phyloP scores from a whole-genome alignment of 352 stramenopile genomes.

The Pythium myriotylum region DNA sequence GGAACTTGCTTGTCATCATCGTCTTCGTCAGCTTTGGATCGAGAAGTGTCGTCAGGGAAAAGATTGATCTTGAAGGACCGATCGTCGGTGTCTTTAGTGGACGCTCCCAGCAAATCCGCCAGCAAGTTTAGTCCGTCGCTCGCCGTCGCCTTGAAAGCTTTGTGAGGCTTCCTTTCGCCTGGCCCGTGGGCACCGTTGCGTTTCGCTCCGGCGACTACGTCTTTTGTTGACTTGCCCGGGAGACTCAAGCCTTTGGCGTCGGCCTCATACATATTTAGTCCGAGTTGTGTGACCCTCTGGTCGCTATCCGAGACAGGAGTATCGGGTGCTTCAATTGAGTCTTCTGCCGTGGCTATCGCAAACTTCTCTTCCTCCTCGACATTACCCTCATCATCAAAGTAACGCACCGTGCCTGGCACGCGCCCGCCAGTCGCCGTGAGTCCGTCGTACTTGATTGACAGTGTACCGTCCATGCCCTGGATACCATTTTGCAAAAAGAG shows the following conservation, averaged over 20 bases:
- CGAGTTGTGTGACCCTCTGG: conserved; percentile 58
- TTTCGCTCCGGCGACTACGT: conserved; percentile 72
- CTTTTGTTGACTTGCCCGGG: conserved; percentile 40
- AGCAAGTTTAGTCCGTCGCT: conserved; percentile 85
- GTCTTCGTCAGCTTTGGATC: conserved; percentile 49
- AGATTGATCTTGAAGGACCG: conserved; percentile 79
- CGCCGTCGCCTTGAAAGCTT: conserved; percentile 78
- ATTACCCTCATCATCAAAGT: conserved; percentile 65
- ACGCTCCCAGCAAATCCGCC: conserved; percentile 74
- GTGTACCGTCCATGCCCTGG: conserved; percentile 81
- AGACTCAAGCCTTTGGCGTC: conserved; percentile 51
- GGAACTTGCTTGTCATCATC: conserved; percentile 67
- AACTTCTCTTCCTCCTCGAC: conserved; percentile 76
- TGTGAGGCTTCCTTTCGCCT: conserved; percentile 43
- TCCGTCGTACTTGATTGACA: conserved; percentile 78
- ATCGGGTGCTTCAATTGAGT: conserved; percentile 51
- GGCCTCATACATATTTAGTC: conserved; percentile 86
- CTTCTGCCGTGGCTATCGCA: conserved; percentile 51
- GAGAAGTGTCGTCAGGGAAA: conserved; percentile 61
- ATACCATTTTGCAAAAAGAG: conserved; percentile 90
- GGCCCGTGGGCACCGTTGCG: conserved; percentile 36
- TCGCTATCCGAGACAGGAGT: conserved; percentile 60
- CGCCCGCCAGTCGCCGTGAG: conserved; percentile 67
- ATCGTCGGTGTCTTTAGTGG: conserved; percentile 49
- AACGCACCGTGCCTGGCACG: conserved; percentile 67